phyloP scores from a whole-genome alignment of 2,329 filamentous ascomycete genomes.

The Blastomyces silverae region DNA sequence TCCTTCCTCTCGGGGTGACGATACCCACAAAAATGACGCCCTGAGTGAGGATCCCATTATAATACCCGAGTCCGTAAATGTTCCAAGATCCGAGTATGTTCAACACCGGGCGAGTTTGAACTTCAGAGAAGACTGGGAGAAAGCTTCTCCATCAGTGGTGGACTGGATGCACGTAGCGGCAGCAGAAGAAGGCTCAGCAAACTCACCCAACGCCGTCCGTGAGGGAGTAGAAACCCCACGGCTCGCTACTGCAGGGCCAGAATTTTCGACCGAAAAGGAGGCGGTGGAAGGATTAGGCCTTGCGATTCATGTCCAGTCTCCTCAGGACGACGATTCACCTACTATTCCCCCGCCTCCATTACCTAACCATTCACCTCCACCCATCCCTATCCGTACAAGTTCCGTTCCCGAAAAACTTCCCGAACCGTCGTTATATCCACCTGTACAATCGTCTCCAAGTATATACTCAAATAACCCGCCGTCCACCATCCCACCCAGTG shows the following conservation, averaged over 20 bases:
- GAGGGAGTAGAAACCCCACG: slow-evolving; percentile 28
- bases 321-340: slow-evolving; percentile 26
- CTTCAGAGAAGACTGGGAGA: slow-evolving; percentile 43
- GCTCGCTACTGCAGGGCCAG: slow-evolving; percentile 20
- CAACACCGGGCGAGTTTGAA: slow-evolving; percentile 40
- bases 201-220: slow-evolving; percentile 7
- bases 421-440: slow-evolving; percentile 10
- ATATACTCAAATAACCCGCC: slow-evolving; percentile 23
- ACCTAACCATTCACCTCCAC: slow-evolving; percentile 44
- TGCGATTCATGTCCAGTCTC: slow-evolving; percentile 37
- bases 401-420: slow-evolving; percentile 9
- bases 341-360: slow-evolving; percentile 31
- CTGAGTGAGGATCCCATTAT: slow-evolving; percentile 35
- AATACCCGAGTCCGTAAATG: slow-evolving; percentile 22
- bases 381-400: slow-evolving; percentile 26
- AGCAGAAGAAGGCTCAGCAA: slow-evolving; percentile 28
- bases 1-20: slow-evolving; percentile 13
- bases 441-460: slow-evolving; percentile 23
- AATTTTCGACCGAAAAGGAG: slow-evolving; percentile 26
- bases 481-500: slow-evolving; percentile 17
- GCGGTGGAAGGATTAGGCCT: slow-evolving; percentile 38
- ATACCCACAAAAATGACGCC: slow-evolving; percentile 23
- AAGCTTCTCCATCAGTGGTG: slow-evolving; percentile 45
- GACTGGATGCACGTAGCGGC: slow-evolving; percentile 45
- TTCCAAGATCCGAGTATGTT: slow-evolving; percentile 29